A percentile compares a stretch with the other conserved stretches of the same genome.
Conservation (phyloP, 1,284 basidiomycete genomes). For the Ustilago lituana region DNA sequence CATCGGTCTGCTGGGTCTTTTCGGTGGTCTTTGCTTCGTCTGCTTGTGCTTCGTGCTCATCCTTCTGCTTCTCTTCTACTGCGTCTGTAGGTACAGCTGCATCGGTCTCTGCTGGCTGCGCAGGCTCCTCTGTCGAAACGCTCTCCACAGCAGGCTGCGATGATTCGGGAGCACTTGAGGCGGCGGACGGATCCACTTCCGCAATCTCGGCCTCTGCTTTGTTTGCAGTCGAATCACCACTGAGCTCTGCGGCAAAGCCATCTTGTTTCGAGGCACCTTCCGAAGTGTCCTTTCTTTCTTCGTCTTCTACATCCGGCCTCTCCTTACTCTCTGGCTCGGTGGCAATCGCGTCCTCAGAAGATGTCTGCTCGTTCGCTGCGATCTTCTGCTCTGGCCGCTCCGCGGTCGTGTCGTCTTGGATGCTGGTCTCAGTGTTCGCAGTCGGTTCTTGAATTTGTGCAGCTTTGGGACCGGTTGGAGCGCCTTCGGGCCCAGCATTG, state of each 20-base stretch:
- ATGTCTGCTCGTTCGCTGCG: too few relatives aligned
- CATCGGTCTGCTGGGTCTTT: background rate
- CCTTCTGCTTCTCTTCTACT: background rate
- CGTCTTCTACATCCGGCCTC: background rate
- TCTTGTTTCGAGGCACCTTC: background rate
- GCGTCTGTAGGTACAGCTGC: background rate
- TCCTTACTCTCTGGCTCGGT: background rate
- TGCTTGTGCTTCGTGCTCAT: background rate
- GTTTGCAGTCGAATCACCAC: background rate
- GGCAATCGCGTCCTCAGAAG: background rate
- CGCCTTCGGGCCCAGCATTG: constrained; percentile 42
- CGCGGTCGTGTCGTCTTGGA: background rate
- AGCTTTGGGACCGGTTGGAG: constrained; percentile 42
- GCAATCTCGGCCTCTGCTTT: background rate
- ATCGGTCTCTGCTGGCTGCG: background rate
- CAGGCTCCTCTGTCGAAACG: background rate
- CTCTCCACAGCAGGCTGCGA: background rate
- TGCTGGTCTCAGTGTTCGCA: background rate
- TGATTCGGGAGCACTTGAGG: background rate
- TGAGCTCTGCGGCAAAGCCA: background rate
- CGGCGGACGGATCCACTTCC: too few relatives aligned
- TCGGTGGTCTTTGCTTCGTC: background rate
- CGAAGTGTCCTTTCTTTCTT: background rate
- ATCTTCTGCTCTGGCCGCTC: background rate
- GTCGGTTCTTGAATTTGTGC: constrained; percentile 16